phyloP scores from a whole-genome alignment of 495 filamentous ascomycete species.

The Baudoinia panamericana region DNA sequence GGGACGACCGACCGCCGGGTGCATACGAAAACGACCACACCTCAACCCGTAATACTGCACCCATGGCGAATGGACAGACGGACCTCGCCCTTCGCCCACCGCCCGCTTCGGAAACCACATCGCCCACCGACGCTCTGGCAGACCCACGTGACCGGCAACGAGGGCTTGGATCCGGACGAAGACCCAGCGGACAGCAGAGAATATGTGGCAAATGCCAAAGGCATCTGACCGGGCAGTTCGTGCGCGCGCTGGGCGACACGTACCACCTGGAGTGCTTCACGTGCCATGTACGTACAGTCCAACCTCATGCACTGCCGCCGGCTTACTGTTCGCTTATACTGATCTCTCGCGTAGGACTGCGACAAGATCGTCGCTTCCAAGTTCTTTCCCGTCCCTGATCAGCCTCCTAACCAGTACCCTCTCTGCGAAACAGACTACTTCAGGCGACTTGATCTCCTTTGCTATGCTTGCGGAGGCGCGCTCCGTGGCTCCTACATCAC shows the following conservation, averaged over 20 bases:
- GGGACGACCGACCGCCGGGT: slow-evolving; percentile 7
- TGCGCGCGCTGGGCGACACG: slow-evolving; percentile 79
- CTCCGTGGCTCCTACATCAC: slow-evolving; percentile 97
- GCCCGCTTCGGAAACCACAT: not conserved
- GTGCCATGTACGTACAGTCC: slow-evolving; percentile 58
- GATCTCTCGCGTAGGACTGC: slow-evolving; percentile 88
- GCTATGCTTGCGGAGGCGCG: slow-evolving; percentile 82
- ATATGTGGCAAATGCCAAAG: slow-evolving; percentile 82
- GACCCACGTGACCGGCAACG: not conserved
- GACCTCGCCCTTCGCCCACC: not conserved
- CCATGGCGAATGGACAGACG: slow-evolving; percentile 1
- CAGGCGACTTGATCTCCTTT: slow-evolving; percentile 77
- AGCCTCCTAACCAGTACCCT: slow-evolving; percentile 78
- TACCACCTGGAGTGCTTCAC: slow-evolving; percentile 98
- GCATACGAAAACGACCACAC: slow-evolving; percentile 9
- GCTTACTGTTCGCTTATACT: not conserved
- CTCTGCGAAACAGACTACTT: slow-evolving; percentile 98
- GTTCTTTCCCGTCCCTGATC: slow-evolving; percentile 93
- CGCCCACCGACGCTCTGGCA: not conserved
- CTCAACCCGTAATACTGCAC: not conserved
- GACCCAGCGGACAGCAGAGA: slow-evolving; percentile 30
- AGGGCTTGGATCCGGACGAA: slow-evolving; percentile 2
- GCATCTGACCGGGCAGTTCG: slow-evolving; percentile 83
- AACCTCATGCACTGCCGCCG: slow-evolving; percentile 7
- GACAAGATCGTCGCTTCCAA: slow-evolving; percentile 93